phyloP scores from a whole-genome alignment of 768 basidiomycete genomes.

The Suillus hirtellus region DNA sequence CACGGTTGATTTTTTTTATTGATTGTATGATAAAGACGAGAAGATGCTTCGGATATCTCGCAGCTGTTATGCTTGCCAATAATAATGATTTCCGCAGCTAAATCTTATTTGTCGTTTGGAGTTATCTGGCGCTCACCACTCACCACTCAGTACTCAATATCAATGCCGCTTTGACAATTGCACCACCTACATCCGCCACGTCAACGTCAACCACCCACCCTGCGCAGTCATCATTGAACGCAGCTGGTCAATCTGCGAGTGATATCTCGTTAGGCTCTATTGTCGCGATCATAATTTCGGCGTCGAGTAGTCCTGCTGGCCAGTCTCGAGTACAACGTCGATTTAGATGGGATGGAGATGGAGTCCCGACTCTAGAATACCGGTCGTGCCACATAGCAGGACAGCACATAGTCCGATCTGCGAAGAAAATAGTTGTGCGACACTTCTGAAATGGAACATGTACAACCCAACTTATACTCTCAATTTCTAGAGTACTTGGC shows the following conservation, averaged over 20 bases:
- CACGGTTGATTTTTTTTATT: too few species aligned
- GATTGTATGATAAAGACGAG: too few species aligned
- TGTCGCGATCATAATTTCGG: conserved; percentile 46
- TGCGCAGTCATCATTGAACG: too few species aligned
- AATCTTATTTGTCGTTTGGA: too few species aligned
- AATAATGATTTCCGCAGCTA: too few species aligned
- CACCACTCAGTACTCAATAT: too few species aligned
- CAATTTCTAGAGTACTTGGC: background rate
- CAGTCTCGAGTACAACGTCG: conserved; percentile 11
- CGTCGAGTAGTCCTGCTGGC: conserved; percentile 48
- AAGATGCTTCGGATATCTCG: too few species aligned
- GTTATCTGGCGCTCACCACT: too few species aligned
- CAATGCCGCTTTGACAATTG: too few species aligned
- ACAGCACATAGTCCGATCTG: background rate
- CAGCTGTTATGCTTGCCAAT: too few species aligned
- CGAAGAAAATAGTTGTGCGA: background rate
- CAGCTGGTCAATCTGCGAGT: conserved; percentile 12
- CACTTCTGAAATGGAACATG: background rate
- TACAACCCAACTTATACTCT: background rate
- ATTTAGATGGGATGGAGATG: background rate
- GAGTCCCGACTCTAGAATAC: background rate
- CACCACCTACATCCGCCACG: too few species aligned
- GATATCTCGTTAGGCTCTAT: conserved; percentile 39
- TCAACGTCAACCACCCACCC: too few species aligned
- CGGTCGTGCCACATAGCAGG: background rate